A percentile compares a stretch with the other conserved stretches of the same genome.
Evolutionary conservation across 2,329 filamentous ascomycete species (phyloP).

Genomic region (Penicillium sp.): DNA sequence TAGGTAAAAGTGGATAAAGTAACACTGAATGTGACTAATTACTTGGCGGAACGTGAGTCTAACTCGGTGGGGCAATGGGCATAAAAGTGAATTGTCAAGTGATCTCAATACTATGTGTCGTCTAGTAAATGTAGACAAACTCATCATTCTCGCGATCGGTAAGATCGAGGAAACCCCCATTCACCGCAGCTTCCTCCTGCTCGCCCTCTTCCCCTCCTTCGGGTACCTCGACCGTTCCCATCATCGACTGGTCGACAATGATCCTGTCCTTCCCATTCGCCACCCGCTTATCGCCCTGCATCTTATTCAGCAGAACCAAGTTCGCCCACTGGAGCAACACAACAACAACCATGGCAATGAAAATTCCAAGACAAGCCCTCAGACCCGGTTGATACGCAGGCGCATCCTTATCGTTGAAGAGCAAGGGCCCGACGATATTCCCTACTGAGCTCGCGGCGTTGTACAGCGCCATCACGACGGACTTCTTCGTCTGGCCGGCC

Average conservation of each 20-base stretch:
- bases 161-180: slow-evolving; percentile 56
- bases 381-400: slow-evolving; percentile 65
- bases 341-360: slow-evolving; percentile 57
- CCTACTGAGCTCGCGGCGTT: slow-evolving; percentile 66
- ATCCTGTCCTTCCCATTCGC: slow-evolving; percentile 64
- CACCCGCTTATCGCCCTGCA: slow-evolving; percentile 61
- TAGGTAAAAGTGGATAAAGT: too few relatives aligned
- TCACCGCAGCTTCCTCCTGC: slow-evolving; percentile 53
- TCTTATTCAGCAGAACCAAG: slow-evolving; percentile 58
- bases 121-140: slow-evolving; percentile 66
- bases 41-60: too few relatives aligned
- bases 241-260: slow-evolving; percentile 67
- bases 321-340: slow-evolving; percentile 61
- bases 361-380: slow-evolving; percentile 52
- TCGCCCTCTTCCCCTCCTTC: slow-evolving; percentile 23
- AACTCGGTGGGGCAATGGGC: too few relatives aligned
- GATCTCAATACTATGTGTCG: too few relatives aligned
- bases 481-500: slow-evolving; percentile 70
- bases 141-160: slow-evolving; percentile 72
- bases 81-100: too few relatives aligned
- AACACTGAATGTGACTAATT: too few relatives aligned
- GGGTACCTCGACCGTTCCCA: slow-evolving; percentile 34
- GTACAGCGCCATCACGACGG: slow-evolving; percentile 66
- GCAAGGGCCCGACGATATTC: slow-evolving; percentile 69
- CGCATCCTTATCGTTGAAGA: slow-evolving; percentile 64